phyloP scores from a whole-genome alignment of 495 filamentous ascomycete species.

The Aspergillus bridgeri region DNA sequence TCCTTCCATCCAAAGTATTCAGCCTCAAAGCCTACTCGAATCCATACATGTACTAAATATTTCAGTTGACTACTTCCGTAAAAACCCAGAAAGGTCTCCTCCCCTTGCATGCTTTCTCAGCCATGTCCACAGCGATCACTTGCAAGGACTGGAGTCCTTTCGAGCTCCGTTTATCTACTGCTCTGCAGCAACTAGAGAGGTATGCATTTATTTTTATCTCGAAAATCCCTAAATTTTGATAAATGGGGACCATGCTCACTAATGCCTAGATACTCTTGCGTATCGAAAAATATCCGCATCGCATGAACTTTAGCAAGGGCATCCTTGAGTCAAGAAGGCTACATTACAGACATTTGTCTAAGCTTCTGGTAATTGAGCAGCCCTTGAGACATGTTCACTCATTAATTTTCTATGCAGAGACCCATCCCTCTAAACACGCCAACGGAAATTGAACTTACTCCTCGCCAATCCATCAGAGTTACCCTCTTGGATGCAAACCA shows the following conservation, averaged over 20 bases:
- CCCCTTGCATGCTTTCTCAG: conserved; percentile 87
- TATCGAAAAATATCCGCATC: conserved; percentile 72
- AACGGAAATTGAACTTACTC: conserved; percentile 69
- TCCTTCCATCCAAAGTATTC: conserved; percentile 37
- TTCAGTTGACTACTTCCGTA: conserved; percentile 81
- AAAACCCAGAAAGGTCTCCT: conserved; percentile 46
- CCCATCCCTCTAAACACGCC: conserved; percentile 83
- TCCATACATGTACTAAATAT: conserved; percentile 1
- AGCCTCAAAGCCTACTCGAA: not conserved
- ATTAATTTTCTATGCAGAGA: conserved; percentile 40
- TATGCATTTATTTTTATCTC: conserved; percentile 30
- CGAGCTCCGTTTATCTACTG: conserved; percentile 84
- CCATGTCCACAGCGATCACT: conserved; percentile 91
- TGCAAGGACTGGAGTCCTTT: conserved; percentile 75
- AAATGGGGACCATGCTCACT: not conserved
- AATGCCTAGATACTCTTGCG: conserved; percentile 55
- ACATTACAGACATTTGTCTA: conserved; percentile 71
- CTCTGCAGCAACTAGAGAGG: conserved; percentile 77
- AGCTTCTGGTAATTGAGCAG: conserved; percentile 49
- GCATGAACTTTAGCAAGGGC: conserved; percentile 74
- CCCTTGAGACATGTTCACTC: not conserved
- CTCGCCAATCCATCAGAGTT: conserved; percentile 63
- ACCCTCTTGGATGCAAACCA: conserved; percentile 92
- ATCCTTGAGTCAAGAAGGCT: conserved; percentile 67
- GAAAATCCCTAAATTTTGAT: not conserved